phyloP scores from a whole-genome alignment of 768 basidiomycete species.

The Termitomyces sp. region DNA sequence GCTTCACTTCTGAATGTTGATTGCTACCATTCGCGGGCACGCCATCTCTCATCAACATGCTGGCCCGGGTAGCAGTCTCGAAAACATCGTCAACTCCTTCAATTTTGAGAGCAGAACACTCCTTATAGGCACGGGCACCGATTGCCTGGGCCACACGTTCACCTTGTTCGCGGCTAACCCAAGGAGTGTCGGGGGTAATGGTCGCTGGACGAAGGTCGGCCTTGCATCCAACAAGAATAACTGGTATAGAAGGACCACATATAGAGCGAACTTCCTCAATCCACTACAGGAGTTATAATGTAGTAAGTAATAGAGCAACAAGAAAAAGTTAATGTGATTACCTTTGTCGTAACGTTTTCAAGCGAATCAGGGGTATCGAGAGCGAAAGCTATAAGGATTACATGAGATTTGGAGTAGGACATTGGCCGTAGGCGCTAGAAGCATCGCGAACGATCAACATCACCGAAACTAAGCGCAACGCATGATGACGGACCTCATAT shows the following conservation, averaged over 20 bases:
- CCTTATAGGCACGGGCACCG: constrained; percentile 92
- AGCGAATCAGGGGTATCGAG: constrained; percentile 96
- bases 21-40: constrained; percentile 46
- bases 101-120: constrained; percentile 87
- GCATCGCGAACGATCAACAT: constrained; percentile 2
- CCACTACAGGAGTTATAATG: constrained; percentile 57
- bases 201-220: constrained; percentile 76
- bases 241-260: constrained; percentile 89
- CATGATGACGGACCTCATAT: constrained; percentile 68
- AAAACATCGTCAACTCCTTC: constrained; percentile 97
- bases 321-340: constrained; percentile 23
- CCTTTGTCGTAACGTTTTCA: constrained; percentile 94
- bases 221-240: constrained; percentile 96
- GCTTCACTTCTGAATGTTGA: constrained; percentile 33
- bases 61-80: constrained; percentile 93
- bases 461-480: not conserved
- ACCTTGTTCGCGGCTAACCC: constrained; percentile 75
- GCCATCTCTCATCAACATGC: constrained; percentile 93
- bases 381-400: constrained; percentile 96
- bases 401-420: constrained; percentile 97
- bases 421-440: constrained; percentile 86
- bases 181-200: constrained; percentile 40
- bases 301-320: constrained; percentile 13
- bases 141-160: constrained; percentile 80
- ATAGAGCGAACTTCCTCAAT: constrained; percentile 98